Evolutionary conservation across 2,329 filamentous ascomycete species (phyloP), one percentile per base, ranked within the genome.

Genomic region (Capronia coronata): DNA sequence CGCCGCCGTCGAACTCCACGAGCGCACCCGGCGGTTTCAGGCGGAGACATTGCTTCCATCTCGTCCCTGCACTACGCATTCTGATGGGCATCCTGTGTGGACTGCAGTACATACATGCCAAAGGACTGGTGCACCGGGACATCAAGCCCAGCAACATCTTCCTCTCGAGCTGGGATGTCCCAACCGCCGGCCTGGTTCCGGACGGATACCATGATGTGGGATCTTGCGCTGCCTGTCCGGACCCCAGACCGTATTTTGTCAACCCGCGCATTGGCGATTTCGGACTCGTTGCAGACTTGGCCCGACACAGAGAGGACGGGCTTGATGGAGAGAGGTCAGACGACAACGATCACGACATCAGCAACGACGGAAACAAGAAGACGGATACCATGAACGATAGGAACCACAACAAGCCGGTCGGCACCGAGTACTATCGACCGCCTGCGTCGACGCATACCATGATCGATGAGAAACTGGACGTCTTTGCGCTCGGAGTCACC

Each of bases 81-180:
- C 68, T 85, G n/a, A 64, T 76, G 10, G 73, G 74, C 1, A 76
- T 85, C 23, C 65, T 84, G 1, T 75, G 80, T 7, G 82, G 82
- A 1, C 75, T 85, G 2, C 74, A 81, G 49, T 84, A 86, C 58
- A 70, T 85, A 1, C 82, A 86, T 58, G 66, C 69, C 0, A 72
- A 79, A 51, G 72, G 73, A 4, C 76, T 85, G 41, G 73, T 84
- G 0, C 82, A 86, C 59, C 77, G 82, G 8, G 82, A 86, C 59
- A 69, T 86, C 18, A 86, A 86, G 59, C 82, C 82, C 0, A 78
- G 76, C 2, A 86, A 86, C 56, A 77, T 86, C 22, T 84, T 86
- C 63, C 67, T 86, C 0, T 77, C 76, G 2, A 62, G 73, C n/a
- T 64, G 69, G 14, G 64, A 60, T 2, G 61, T 64, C 1, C 22